Evolutionary conservation across 495 filamentous ascomycete genomes (phyloP).

Genomic region (Cercophora newfieldiana): DNA sequence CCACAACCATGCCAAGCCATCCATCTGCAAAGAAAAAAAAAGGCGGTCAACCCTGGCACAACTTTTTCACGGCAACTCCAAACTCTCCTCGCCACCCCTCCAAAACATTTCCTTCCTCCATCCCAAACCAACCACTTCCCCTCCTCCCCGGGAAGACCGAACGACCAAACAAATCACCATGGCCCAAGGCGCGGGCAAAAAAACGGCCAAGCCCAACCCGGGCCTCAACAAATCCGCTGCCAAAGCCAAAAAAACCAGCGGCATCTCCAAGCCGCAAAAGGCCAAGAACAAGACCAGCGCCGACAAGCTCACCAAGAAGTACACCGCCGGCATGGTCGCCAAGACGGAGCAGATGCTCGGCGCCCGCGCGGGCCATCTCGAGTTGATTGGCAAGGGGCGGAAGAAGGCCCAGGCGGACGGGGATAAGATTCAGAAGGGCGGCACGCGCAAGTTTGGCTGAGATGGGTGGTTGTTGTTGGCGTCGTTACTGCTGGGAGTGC

Average conservation of each 20-base stretch:
- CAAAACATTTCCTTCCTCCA: conserved; percentile 3
- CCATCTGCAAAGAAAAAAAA: conserved; percentile 4
- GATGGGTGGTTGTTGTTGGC: not conserved
- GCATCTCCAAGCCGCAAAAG: conserved; percentile 36
- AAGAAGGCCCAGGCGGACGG: conserved; percentile 33
- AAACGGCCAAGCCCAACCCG: conserved; percentile 30
- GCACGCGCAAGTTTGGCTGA: conserved; percentile 53
- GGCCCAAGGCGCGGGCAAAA: conserved; percentile 50
- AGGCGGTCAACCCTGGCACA: conserved; percentile 2
- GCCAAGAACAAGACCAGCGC: conserved; percentile 39
- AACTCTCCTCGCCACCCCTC: not conserved
- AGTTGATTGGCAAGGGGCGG: conserved; percentile 50
- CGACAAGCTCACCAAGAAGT: conserved; percentile 46
- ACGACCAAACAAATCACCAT: conserved; percentile 27
- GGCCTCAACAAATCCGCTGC: conserved; percentile 30
- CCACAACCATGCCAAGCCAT: not conserved
- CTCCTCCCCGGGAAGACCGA: not conserved
- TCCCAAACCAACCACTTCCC: not conserved
- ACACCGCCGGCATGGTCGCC: conserved; percentile 42
- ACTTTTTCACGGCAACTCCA: not conserved
- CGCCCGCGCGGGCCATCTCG: conserved; percentile 49
- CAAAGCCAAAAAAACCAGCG: conserved; percentile 20
- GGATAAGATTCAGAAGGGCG: conserved; percentile 38
- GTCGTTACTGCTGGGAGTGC: not conserved
- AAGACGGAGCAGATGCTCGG: conserved; percentile 50